Percentiles rank a stretch among this genome's conserved stretches.
Conservation (phyloP, 2,329 filamentous ascomycete species). For the Penicillium sp. region DNA sequence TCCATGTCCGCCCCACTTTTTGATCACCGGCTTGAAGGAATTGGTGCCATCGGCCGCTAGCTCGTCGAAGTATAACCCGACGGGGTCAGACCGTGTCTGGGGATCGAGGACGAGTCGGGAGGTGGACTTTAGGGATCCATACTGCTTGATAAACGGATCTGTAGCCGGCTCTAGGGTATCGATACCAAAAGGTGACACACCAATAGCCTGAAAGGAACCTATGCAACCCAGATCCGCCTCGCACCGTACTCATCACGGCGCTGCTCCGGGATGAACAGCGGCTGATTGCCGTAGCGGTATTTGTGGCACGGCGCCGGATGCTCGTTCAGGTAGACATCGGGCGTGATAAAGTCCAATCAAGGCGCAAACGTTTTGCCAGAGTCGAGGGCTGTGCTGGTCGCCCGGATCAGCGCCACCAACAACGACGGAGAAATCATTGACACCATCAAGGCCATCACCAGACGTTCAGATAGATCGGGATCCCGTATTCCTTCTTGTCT, state of each 20-base stretch:
- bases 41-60: conserved; percentile 27
- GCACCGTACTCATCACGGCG: conserved; percentile 46
- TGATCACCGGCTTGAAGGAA: conserved; percentile 27
- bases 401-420: conserved; percentile 48
- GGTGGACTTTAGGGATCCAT: conserved; percentile 39
- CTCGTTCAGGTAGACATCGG: conserved; percentile 51
- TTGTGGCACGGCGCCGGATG: conserved; percentile 42
- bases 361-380: conserved; percentile 48
- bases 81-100: conserved; percentile 32
- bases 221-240: conserved; percentile 40
- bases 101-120: conserved; percentile 40
- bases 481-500: conserved; percentile 42
- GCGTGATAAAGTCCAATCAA: conserved; percentile 47
- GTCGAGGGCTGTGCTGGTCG: conserved; percentile 43
- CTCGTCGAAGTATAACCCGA: conserved; percentile 43
- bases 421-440: conserved; percentile 37
- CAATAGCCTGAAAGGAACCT: conserved; percentile 38
- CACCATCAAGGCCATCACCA: conserved; percentile 38
- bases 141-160: conserved; percentile 32
- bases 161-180: conserved; percentile 39
- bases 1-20: conserved; percentile 34
- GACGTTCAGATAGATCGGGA: conserved; percentile 49
- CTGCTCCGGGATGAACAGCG: conserved; percentile 51
- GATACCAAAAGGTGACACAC: conserved; percentile 42
- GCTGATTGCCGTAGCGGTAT: conserved; percentile 44